These are phyloP conservation scores for Raphanus raphanistrum DNA, from an alignment of 345 rosid genomes.

Conservation along the genomic window DNA sequence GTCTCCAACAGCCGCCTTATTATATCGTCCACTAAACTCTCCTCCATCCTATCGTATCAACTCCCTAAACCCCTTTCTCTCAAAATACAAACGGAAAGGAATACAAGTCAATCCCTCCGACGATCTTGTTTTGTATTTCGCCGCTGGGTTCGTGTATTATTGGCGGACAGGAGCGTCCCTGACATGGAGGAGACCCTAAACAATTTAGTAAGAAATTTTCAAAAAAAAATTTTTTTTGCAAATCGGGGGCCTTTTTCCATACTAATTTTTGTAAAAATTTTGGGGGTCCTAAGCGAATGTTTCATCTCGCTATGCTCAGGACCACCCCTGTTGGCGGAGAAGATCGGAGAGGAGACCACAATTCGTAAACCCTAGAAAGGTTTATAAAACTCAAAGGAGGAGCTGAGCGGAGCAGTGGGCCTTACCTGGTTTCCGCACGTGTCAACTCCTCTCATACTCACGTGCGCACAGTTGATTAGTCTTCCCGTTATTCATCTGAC, in stretches of 20 bases:
- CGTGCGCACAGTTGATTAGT: conserved; percentile 4
- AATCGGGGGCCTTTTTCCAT: too few species aligned
- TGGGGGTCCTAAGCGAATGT: too few species aligned
- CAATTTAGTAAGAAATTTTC: too few species aligned
- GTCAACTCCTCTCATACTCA: background rate
- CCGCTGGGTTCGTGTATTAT: conserved; percentile 17
- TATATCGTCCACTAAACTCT: conserved; percentile 26
- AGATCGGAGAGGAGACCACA: too few species aligned
- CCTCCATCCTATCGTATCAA: conserved; percentile 21
- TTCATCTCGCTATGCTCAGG: too few species aligned
- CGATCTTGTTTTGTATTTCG: conserved; percentile 20
- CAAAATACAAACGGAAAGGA: background rate
- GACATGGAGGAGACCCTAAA: too few species aligned
- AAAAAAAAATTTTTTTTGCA: too few species aligned
- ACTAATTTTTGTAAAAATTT: too few species aligned
- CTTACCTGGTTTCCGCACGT: conserved; percentile 2
- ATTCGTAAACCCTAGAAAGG: too few species aligned
- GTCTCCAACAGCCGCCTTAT: conserved; percentile 31
- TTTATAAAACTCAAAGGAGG: too few species aligned
- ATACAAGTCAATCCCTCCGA: background rate
- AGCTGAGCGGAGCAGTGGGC: background rate
- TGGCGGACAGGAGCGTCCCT: too few species aligned
- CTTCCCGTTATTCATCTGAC: background rate
- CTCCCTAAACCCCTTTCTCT: background rate
- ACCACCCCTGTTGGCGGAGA: conserved; percentile 10